Percentiles rank a stretch among this genome's conserved stretches.
Evolutionary conservation across 1,284 basidiomycete genomes (phyloP).

Genomic region (Sphaerobolus stellatus): DNA sequence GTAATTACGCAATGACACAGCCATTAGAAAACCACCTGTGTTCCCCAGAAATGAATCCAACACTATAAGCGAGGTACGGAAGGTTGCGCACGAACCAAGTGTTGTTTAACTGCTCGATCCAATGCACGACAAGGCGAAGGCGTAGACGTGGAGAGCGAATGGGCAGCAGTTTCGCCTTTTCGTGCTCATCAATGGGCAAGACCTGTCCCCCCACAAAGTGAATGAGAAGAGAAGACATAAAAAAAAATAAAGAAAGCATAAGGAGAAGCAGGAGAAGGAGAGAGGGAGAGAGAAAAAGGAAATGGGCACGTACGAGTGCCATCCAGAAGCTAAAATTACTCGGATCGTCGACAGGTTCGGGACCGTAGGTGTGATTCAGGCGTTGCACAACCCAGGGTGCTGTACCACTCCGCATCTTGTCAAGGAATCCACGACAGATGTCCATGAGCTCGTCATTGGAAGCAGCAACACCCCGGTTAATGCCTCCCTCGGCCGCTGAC

Average conservation of each 20-base stretch:
- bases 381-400: conserved; percentile 91
- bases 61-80: conserved; percentile 3
- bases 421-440: conserved; percentile 77
- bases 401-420: conserved; percentile 75
- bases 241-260: not conserved
- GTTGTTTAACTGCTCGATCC: conserved; percentile 81
- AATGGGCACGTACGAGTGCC: conserved; percentile 53
- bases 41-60: conserved; percentile 6
- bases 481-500: conserved; percentile 16
- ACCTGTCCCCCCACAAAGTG: too few species aligned
- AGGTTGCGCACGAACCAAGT: conserved; percentile 52
- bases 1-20: conserved; percentile 37
- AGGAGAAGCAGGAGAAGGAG: not conserved
- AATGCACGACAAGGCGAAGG: conserved; percentile 83
- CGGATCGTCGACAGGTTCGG: conserved; percentile 62
- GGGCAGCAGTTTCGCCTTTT: conserved; percentile 92
- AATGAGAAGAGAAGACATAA: too few species aligned
- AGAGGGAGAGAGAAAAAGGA: conserved; percentile 7
- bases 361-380: conserved; percentile 73
- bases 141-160: conserved; percentile 79
- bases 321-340: conserved; percentile 87
- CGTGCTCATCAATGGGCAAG: conserved; percentile 92
- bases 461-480: conserved; percentile 17
- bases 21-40: conserved; percentile 51
- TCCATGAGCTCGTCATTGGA: conserved; percentile 74